phyloP scores from a whole-genome alignment of 805 yeast species.

The Soucietia sequanensis region DNA sequence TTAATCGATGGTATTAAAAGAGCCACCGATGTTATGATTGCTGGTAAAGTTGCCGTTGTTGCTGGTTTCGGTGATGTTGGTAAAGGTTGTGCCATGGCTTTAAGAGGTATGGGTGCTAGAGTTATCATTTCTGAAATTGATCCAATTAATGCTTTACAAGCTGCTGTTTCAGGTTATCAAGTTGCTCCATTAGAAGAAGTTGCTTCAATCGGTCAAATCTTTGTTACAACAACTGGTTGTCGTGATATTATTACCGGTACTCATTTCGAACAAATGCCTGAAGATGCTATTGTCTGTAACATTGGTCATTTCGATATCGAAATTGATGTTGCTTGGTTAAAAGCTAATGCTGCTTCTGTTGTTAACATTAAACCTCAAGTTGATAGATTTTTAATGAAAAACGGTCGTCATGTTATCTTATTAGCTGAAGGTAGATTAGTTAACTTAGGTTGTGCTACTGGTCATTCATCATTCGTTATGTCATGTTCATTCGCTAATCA shows the following conservation, averaged over 20 bases:
- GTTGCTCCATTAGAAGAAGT: constrained; percentile 95
- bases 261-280: constrained; percentile 93
- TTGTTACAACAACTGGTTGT: constrained; percentile 99
- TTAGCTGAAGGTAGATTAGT: constrained; percentile 99
- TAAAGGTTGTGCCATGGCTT: constrained; percentile 99
- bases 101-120: constrained; percentile 99
- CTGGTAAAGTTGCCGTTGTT: constrained; percentile 98
- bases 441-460: constrained; percentile 99
- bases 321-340: constrained; percentile 98
- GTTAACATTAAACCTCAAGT: constrained; percentile 99
- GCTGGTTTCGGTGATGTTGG: constrained; percentile 99
- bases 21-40: constrained; percentile 99
- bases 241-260: constrained; percentile 92
- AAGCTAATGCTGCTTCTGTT: constrained; percentile 87
- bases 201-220: constrained; percentile 90
- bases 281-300: constrained; percentile 99
- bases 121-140: constrained; percentile 96
- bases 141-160: constrained; percentile 98
- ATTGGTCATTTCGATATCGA: constrained; percentile 99
- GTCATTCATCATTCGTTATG: constrained; percentile 99
- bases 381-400: constrained; percentile 88
- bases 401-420: constrained; percentile 91
- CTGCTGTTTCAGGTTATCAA: constrained; percentile 98
- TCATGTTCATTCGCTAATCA: constrained; percentile 99
- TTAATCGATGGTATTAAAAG: constrained; percentile 98